Evolutionary conservation across 176 grass and related monocot genomes (phyloP), one percentile per base, ranked within the genome.

Genomic region (Rhynchospora tenuis): DNA sequence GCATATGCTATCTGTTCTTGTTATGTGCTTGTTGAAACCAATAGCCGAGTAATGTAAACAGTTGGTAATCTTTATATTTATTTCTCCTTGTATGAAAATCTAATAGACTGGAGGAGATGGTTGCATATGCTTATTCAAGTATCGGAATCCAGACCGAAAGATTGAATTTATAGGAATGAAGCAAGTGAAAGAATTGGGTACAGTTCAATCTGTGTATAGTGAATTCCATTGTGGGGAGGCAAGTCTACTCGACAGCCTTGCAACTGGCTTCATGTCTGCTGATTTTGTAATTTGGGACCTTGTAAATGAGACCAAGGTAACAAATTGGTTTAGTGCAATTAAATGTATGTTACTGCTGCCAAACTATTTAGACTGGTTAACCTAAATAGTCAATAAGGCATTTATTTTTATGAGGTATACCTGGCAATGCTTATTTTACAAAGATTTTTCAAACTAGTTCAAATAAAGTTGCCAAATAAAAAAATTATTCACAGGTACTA

Each of bases 241-340:
- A 28, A 76, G 79, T n/a, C 31, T 54, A 68, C 65, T 74, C 61
- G 67, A 74, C 59, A 93, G 76, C 77, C 92, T 92, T 59, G 92
- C 90, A 61, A 86, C 94, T 88, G 95, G 95, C 82, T 98, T 98
- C 59, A 98, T 90, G 68, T 94, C 95, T 84, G 72, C 91, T 44
- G 92, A 98, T 89, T 98, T 98, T 85, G 85, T 98, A 84, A 94
- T 95, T 87, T 94, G 92, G 95, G 91, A 91, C 64, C 87, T 98
- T 73, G 44, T 83, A 93, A 95, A 94, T 90, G 95, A 98, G 81
- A 90, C 87, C 44, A 94, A 98, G 90, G 95, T 94, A 89, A 63
- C 27, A 79, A 75, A 27, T 31, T 26, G 23, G 52, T 10, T 38
- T 16, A 54, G 12, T 75, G 72, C 12, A 75, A 75, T 75, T 27